Base-by-base conservation (phyloP, 2,329 filamentous ascomycete species). In the Ustulina deusta region DNA sequence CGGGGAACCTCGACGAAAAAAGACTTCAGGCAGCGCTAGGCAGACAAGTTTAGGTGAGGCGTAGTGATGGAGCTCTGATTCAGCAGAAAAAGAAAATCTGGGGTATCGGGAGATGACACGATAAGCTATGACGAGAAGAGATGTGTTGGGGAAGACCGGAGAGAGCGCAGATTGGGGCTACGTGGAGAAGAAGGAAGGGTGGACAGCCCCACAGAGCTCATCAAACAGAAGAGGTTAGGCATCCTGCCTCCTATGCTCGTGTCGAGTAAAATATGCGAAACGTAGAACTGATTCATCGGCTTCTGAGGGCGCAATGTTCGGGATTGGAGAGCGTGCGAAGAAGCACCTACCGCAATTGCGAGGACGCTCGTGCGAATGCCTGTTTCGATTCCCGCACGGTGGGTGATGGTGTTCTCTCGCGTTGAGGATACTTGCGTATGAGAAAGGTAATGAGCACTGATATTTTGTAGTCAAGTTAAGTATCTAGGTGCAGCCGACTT, bases 241-340 rank as follows among this genome's bases (percentile, higher is more conserved):
- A n/a, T n/a, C n/a, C n/a, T n/a, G n/a, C n/a, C n/a, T n/a, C n/a
- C n/a, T n/a, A n/a, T n/a, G n/a, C n/a, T n/a, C n/a, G n/a, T n/a
- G n/a, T n/a, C n/a, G n/a, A n/a, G n/a, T n/a, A n/a, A n/a, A n/a
- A n/a, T n/a, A n/a, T n/a, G n/a, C n/a, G n/a, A n/a, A n/a, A n/a
- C n/a, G n/a, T n/a, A n/a, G n/a, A n/a, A 52, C 49, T 29, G 49
- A 22, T 52, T 52, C 17, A 17, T 52, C 4, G 49, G 49, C 49
- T 52, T 34, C n/a, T 1, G 3, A 32, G 27, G 17, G 25, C 48
- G 38, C 27, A 29, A 49, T 32, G 48, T 51, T 29, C 25, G n/a
- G 11, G 2, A 51, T 17, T 27, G 3, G 15, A 11, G 29, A 52
- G n/a, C 11, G 13, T 10, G 17, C 2, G 15, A 52, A 20, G 29